phyloP scores from a whole-genome alignment of 2,329 filamentous ascomycete species.

The Aschersonia sp. region DNA sequence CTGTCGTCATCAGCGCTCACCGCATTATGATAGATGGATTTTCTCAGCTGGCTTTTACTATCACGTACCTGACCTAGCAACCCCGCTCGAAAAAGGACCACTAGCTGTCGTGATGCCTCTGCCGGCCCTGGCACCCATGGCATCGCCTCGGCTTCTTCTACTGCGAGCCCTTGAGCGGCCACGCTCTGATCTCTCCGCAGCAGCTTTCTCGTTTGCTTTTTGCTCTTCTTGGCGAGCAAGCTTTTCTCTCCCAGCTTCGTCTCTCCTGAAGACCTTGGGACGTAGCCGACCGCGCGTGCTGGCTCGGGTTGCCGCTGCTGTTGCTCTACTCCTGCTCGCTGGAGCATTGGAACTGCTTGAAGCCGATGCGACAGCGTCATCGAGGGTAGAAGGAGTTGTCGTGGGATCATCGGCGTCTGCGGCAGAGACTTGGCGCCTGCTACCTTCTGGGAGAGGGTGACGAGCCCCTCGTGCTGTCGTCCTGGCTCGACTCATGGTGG shows the following conservation, averaged over 20 bases:
- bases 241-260: constrained; percentile 32
- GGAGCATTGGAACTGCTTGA: constrained; percentile 1
- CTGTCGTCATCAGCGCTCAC: constrained; percentile 1
- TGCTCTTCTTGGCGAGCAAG: constrained; percentile 29
- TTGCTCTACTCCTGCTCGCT: neutral
- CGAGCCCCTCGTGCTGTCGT: constrained; percentile 16
- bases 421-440: constrained; percentile 4
- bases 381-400: constrained; percentile 6
- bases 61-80: constrained; percentile 10
- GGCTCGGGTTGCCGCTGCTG: constrained; percentile 19
- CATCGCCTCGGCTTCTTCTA: constrained; percentile 27
- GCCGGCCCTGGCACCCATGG: constrained; percentile 26
- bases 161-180: constrained; percentile 25
- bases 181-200: constrained; percentile 22
- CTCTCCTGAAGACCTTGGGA: constrained; percentile 33
- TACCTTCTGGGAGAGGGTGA: constrained; percentile 13
- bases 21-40: no score
- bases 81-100: constrained; percentile 22
- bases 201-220: constrained; percentile 25
- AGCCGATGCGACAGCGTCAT: constrained; percentile 7
- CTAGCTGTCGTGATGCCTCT: constrained; percentile 20
- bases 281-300: constrained; percentile 26
- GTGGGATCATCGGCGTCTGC: constrained; percentile 11
- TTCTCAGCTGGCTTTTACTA: no score
- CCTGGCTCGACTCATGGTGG: constrained; percentile 19